phyloP scores from a whole-genome alignment of 2,329 filamentous ascomycete species.

The Bipolaris bicolor region DNA sequence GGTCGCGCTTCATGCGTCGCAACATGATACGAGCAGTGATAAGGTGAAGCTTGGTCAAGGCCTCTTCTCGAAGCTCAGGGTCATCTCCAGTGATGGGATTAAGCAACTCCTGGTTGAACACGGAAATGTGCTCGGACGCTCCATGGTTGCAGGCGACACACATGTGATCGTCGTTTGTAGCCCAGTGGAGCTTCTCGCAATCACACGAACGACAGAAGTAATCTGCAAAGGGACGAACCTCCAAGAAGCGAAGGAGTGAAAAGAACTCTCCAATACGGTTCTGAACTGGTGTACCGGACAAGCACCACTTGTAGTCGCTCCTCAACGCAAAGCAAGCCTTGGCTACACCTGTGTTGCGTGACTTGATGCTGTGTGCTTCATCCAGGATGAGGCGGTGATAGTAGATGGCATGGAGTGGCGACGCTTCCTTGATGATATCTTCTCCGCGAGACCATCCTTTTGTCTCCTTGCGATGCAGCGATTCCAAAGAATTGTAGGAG shows the following conservation, averaged over 20 bases:
- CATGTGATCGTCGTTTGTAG: slow-evolving; percentile 71
- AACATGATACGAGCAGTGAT: slow-evolving; percentile 96
- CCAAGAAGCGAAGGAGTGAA: slow-evolving; percentile 88
- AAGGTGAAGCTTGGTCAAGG: slow-evolving; percentile 81
- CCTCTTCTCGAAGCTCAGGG: slow-evolving; percentile 65
- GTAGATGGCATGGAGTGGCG: slow-evolving; percentile 77
- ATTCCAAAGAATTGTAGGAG: slow-evolving; percentile 91
- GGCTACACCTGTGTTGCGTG: slow-evolving; percentile 85
- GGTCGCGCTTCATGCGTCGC: slow-evolving; percentile 89
- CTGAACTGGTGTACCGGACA: slow-evolving; percentile 93
- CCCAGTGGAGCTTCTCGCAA: slow-evolving; percentile 85
- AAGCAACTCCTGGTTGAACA: slow-evolving; percentile 94
- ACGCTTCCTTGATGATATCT: slow-evolving; percentile 78
- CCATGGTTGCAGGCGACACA: slow-evolving; percentile 74
- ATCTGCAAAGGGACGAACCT: slow-evolving; percentile 85
- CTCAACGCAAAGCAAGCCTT: slow-evolving; percentile 93
- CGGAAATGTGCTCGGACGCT: slow-evolving; percentile 72
- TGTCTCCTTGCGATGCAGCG: slow-evolving; percentile 87
- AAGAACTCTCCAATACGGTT: slow-evolving; percentile 98
- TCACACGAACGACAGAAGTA: slow-evolving; percentile 91
- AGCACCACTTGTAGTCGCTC: slow-evolving; percentile 90
- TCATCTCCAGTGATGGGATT: slow-evolving; percentile 70
- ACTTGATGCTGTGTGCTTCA: slow-evolving; percentile 94
- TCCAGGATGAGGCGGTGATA: slow-evolving; percentile 94
- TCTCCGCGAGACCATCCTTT: slow-evolving; percentile 86